Evolutionary conservation across 2,329 filamentous ascomycete genomes (phyloP).

Genomic region (Nemania sp.): DNA sequence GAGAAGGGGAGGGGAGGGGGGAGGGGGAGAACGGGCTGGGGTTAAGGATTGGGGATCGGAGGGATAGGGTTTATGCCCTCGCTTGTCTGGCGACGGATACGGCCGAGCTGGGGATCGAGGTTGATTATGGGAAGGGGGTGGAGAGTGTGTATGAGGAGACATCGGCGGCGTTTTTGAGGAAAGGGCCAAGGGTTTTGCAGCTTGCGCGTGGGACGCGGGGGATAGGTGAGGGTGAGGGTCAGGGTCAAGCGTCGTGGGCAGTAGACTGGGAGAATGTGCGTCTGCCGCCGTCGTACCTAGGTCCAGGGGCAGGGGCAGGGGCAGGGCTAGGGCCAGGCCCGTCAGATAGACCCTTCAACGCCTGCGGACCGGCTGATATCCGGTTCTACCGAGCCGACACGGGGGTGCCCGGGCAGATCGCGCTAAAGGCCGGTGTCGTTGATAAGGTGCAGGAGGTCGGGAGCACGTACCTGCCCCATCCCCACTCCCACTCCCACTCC

Average conservation of each 20-base stretch:
- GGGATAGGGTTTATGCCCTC: conserved; percentile 38
- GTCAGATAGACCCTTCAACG: conserved; percentile 35
- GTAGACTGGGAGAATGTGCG: conserved; percentile 41
- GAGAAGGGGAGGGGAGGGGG: no score
- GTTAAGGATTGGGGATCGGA: conserved; percentile 23
- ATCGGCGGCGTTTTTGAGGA: conserved; percentile 34
- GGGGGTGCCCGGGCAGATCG: conserved; percentile 16
- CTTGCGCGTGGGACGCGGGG: conserved; percentile 28
- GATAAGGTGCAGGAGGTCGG: conserved; percentile 35
- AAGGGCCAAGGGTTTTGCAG: conserved; percentile 31
- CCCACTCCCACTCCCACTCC: no score
- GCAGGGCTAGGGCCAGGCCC: background rate
- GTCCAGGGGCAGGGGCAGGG: no score
- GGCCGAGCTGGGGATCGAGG: conserved; percentile 16
- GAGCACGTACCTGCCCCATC: conserved; percentile 19
- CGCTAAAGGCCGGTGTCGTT: conserved; percentile 38
- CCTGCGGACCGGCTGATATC: conserved; percentile 41
- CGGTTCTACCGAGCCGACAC: conserved; percentile 40
- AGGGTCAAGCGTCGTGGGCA: conserved; percentile 36
- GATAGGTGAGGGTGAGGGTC: background rate
- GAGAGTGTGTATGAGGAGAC: conserved; percentile 35
- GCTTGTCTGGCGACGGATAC: conserved; percentile 38
- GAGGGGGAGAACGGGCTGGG: conserved; percentile 1
- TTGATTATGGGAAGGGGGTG: conserved; percentile 33
- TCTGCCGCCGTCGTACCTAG: conserved; percentile 30